Evolutionary conservation across 208 protist species (phyloP).

Genomic region (Leishmania tarentolae): DNA sequence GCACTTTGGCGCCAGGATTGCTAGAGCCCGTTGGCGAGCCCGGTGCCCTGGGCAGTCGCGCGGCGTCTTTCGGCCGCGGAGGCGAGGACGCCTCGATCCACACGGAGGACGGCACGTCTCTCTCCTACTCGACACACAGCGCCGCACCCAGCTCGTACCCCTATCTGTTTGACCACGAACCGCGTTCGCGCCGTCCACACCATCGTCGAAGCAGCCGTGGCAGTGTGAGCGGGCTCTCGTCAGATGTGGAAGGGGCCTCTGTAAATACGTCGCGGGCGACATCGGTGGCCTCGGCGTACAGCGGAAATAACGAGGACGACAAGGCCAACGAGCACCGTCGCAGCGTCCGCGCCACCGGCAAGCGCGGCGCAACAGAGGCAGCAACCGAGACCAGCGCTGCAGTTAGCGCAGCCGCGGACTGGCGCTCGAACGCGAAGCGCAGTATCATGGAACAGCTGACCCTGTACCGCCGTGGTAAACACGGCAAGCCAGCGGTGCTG

Average conservation of each 20-base stretch:
- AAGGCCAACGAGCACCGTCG: conserved; percentile 12
- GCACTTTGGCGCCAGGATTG: conserved; percentile 14
- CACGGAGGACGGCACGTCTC: conserved; percentile 28
- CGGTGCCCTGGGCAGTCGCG: neutral
- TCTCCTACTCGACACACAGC: conserved; percentile 27
- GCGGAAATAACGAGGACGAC: conserved; percentile 26
- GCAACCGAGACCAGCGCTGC: neutral
- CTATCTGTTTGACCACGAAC: conserved; percentile 31
- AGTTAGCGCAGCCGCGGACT: conserved; percentile 30
- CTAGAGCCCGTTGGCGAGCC: conserved; percentile 15
- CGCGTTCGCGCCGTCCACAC: conserved; percentile 17
- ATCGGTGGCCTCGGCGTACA: conserved; percentile 39
- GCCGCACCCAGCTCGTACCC: conserved; percentile 33
- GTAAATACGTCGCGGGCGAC: conserved; percentile 35
- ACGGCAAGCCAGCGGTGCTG: conserved; percentile 62
- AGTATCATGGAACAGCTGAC: conserved; percentile 82
- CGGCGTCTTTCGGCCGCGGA: neutral
- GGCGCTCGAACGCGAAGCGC: conserved; percentile 74
- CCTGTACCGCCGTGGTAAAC: conserved; percentile 57
- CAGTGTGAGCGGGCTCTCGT: conserved; percentile 17
- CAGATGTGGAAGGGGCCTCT: conserved; percentile 11
- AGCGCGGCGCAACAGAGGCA: conserved; percentile 4
- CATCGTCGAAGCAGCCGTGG: conserved; percentile 8
- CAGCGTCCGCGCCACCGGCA: neutral
- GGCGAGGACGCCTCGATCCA: conserved; percentile 4